phyloP scores from a whole-genome alignment of 495 filamentous ascomycete genomes.

The Neurospora cerealis region DNA sequence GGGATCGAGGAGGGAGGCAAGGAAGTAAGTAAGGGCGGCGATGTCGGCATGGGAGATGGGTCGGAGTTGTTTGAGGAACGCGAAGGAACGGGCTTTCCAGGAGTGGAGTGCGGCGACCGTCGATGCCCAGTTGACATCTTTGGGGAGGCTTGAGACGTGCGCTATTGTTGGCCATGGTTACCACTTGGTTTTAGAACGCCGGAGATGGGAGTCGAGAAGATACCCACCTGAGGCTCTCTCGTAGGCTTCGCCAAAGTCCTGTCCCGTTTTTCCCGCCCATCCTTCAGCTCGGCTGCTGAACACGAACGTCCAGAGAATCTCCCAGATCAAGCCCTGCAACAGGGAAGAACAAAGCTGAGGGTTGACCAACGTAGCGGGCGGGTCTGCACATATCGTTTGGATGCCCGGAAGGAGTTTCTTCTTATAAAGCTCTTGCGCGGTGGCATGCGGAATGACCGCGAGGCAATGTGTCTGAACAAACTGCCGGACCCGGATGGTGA shows the following conservation, averaged over 20 bases:
- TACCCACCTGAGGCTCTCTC: not conserved
- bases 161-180: not conserved
- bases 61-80: not conserved
- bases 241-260: not conserved
- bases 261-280: not conserved
- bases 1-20: not conserved
- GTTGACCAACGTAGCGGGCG: not conserved
- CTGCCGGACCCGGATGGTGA: not conserved
- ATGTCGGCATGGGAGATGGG: not conserved
- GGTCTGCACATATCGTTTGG: not conserved
- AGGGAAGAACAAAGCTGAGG: not conserved
- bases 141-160: not conserved
- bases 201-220: not conserved
- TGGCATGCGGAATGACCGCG: not conserved
- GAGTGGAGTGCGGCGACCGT: not conserved
- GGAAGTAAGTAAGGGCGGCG: not conserved
- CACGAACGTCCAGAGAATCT: not conserved
- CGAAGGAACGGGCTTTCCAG: not conserved
- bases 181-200: not conserved
- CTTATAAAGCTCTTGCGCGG: not conserved
- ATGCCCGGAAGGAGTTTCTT: not conserved
- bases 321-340: not conserved
- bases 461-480: not conserved
- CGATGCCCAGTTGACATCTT: not conserved
- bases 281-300: not conserved